These are phyloP conservation scores for Staphylotrichum tortipilum DNA, from an alignment of 495 filamentous ascomycete genomes.

Conservation along the genomic window DNA sequence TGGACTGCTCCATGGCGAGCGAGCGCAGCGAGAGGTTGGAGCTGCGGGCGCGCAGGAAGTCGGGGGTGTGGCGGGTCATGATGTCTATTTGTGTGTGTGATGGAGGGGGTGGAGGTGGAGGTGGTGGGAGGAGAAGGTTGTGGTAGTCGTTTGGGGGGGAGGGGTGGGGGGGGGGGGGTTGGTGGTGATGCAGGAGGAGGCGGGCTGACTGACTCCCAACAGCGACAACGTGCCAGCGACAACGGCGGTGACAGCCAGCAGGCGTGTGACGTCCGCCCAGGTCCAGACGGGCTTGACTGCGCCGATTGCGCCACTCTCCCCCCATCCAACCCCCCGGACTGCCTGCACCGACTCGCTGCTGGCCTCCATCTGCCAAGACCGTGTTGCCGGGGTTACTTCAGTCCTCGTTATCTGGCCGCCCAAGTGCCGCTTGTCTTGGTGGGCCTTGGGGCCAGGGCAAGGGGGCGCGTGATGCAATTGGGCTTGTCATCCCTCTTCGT, in stretches of 20 bases:
- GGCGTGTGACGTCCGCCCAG: not conserved
- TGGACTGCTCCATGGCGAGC: conserved; percentile 17
- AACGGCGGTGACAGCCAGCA: not conserved
- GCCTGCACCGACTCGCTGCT: too few species aligned
- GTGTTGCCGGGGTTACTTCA: not conserved
- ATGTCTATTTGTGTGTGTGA: not conserved
- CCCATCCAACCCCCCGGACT: too few species aligned
- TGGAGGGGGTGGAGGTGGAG: not conserved
- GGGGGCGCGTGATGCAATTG: not conserved
- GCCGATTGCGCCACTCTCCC: not conserved
- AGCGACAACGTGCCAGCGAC: not conserved
- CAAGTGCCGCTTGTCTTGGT: too few species aligned
- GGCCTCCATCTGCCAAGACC: not conserved
- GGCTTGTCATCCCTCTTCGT: too few species aligned
- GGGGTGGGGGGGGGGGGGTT: not conserved
- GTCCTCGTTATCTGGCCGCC: too few species aligned
- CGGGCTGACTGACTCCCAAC: not conserved
- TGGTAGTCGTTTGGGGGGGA: not conserved
- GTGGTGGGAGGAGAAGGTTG: not conserved
- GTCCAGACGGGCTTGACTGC: not conserved
- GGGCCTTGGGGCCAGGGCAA: not conserved
- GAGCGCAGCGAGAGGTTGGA: conserved; percentile 36
- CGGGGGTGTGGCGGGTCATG: conserved; percentile 36
- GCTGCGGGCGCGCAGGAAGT: conserved; percentile 31
- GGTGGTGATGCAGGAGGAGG: not conserved